Percentiles rank a stretch among this genome's conserved stretches.
phyloP scores from a whole-genome alignment of 208 protist species.

The Wallacemonas collosoma region DNA sequence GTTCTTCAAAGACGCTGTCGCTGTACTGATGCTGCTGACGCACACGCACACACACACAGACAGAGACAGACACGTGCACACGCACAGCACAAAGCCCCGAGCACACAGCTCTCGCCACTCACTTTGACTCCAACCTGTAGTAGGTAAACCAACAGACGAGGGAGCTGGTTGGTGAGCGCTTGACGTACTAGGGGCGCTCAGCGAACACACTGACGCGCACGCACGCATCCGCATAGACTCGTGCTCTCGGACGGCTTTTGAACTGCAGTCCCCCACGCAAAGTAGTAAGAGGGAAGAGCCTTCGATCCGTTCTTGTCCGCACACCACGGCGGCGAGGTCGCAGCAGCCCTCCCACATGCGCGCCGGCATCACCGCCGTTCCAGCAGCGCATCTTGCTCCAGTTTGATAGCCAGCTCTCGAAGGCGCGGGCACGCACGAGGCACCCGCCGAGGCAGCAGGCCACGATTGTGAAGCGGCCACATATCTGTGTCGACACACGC shows the following conservation, averaged over 20 bases:
- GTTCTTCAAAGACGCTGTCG: slow-evolving; percentile 19
- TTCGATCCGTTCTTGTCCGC: slow-evolving; percentile 9
- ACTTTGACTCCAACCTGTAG: slow-evolving; percentile 38
- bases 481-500: slow-evolving; percentile 7
- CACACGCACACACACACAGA: background rate
- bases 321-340: background rate
- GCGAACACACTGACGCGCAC: no score
- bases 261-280: slow-evolving; percentile 17
- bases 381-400: no score
- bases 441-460: background rate
- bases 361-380: no score
- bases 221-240: no score
- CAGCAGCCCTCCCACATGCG: background rate
- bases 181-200: no score
- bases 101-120: slow-evolving; percentile 23
- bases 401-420: background rate
- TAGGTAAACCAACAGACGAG: slow-evolving; percentile 20
- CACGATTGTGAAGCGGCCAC: background rate
- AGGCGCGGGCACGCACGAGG: background rate
- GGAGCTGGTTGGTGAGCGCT: slow-evolving; percentile 43
- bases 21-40: slow-evolving; percentile 39
- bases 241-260: slow-evolving; percentile 12
- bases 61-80: background rate
- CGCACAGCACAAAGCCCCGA: background rate
- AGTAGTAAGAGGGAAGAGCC: slow-evolving; percentile 9